These are phyloP conservation scores for Lasiodiplodia theobromae DNA, from an alignment of 2,329 filamentous ascomycete species.

Conservation along the genomic window DNA sequence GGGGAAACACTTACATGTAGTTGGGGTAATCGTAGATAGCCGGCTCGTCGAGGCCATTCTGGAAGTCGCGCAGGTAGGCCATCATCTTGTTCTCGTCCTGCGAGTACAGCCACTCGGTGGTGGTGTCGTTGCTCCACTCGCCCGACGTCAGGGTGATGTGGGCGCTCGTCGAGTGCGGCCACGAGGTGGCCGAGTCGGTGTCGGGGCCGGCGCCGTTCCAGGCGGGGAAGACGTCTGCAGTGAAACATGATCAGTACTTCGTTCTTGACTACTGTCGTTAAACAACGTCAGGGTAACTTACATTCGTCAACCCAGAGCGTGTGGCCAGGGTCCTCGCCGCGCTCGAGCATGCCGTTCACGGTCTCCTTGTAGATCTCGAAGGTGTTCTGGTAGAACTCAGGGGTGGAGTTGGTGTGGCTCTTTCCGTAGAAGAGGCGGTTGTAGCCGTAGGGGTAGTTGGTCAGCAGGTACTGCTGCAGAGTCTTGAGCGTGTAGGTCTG, in stretches of 20 bases:
- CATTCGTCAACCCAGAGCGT: constrained; percentile 27
- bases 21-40: constrained; percentile 28
- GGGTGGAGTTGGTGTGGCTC: constrained; percentile 27
- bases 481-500: constrained; percentile 24
- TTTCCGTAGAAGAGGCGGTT: constrained; percentile 28
- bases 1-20: constrained; percentile 10
- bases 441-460: constrained; percentile 29
- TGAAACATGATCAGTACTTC: background rate
- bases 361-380: constrained; percentile 27
- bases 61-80: constrained; percentile 23
- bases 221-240: constrained; percentile 15
- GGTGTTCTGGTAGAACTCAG: constrained; percentile 18
- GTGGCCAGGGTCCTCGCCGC: constrained; percentile 27
- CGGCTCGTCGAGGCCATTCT: constrained; percentile 12
- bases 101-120: constrained; percentile 20
- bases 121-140: constrained; percentile 26
- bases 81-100: constrained; percentile 19
- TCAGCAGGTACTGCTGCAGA: constrained; percentile 25
- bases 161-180: constrained; percentile 24
- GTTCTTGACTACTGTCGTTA: background rate
- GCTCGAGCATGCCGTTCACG: constrained; percentile 23
- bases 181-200: constrained; percentile 6
- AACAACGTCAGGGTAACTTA: too few species aligned
- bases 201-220: constrained; percentile 24
- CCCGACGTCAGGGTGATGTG: constrained; percentile 26